Base-by-base conservation (phyloP, 768 basidiomycete species). In the Rhizopogon vinicolor region DNA sequence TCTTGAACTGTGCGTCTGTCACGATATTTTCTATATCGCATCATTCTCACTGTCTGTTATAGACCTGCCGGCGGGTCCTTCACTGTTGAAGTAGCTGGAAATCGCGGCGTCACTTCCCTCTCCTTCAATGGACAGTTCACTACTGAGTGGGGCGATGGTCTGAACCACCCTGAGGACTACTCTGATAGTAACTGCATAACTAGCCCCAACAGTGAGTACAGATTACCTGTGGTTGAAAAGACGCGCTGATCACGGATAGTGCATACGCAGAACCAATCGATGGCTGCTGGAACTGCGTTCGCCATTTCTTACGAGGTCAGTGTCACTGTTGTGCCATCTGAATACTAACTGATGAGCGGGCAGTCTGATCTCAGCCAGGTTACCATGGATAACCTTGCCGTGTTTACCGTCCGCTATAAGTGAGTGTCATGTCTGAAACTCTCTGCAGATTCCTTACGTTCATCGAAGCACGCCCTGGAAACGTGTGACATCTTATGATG, bases 221-320 rank as follows among this genome's bases (percentile, higher is more conserved):
- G 0, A 6, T 22, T 1, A 37, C 16, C 18, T 28, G 19, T 40
- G 25, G 40, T 48, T 19, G 53, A 49, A 16, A 35, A 7, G 9
- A 35, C 31, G 41, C 16, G 33, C 53, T 57, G 10, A 55, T 54
- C 14, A 12, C 35, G 13, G 5, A 14, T 42, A 82, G 81, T 83
- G 64, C 81, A 83, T 62, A 72, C 80, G 3, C 78, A 80, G 57
- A 80, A 81, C 58, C 66, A 77, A 53, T 68, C 75, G 7, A 76
- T 69, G 68, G 79, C 80, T 43, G 78, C 81, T 44, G 81, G 81
- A 2, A 79, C 80, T 37, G 80, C 77, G 6, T 81, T 83, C 55
- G 80, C 80, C 14, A 83, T 83, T 54, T 74, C 80, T 16, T 83
- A 83, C 60, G 62, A 74, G 49, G 80, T 79, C 44, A 22, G 66